These are phyloP conservation scores for Taiwanofungus camphoratus DNA, from an alignment of 1,284 basidiomycete genomes.

Conservation along the genomic window DNA sequence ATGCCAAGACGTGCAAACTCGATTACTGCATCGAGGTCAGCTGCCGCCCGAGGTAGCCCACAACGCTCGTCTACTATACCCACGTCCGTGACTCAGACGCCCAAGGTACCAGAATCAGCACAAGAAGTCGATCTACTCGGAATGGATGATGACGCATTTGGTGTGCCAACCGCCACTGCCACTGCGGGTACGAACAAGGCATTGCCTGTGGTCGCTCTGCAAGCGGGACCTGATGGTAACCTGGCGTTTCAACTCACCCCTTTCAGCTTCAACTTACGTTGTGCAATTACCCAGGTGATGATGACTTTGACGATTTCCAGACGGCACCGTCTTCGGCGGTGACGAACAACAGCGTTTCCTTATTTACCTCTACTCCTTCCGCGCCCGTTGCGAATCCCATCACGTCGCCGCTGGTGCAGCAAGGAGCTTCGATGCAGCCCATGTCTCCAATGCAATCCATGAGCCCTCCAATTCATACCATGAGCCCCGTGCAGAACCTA, in stretches of 20 bases:
- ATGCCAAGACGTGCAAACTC: slow-evolving; percentile 38
- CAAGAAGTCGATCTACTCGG: slow-evolving; percentile 37
- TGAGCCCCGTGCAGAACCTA: not conserved
- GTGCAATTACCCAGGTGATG: slow-evolving; percentile 50
- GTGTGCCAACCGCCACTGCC: slow-evolving; percentile 13
- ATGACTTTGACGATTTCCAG: slow-evolving; percentile 93
- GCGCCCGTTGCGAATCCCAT: slow-evolving; percentile 16
- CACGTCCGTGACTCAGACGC: slow-evolving; percentile 36
- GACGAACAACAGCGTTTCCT: slow-evolving; percentile 30
- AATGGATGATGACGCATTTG: slow-evolving; percentile 67
- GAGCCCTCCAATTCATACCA: slow-evolving; percentile 2
- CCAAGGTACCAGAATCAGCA: slow-evolving; percentile 32
- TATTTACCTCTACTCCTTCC: slow-evolving; percentile 13
- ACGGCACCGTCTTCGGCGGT: slow-evolving; percentile 53
- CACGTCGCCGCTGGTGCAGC: slow-evolving; percentile 14
- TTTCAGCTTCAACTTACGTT: slow-evolving; percentile 7
- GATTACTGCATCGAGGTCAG: slow-evolving; percentile 21
- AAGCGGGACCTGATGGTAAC: slow-evolving; percentile 37
- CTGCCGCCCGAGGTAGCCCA: slow-evolving; percentile 18
- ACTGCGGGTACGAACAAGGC: slow-evolving; percentile 48
- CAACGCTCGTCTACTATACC: slow-evolving; percentile 38
- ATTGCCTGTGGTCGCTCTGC: slow-evolving; percentile 39
- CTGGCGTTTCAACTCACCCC: not conserved
- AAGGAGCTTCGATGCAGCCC: slow-evolving; percentile 7
- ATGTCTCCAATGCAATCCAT: slow-evolving; percentile 11